Base-by-base conservation (phyloP, 2,329 filamentous ascomycete species). In the Fusarium heterosporum region DNA sequence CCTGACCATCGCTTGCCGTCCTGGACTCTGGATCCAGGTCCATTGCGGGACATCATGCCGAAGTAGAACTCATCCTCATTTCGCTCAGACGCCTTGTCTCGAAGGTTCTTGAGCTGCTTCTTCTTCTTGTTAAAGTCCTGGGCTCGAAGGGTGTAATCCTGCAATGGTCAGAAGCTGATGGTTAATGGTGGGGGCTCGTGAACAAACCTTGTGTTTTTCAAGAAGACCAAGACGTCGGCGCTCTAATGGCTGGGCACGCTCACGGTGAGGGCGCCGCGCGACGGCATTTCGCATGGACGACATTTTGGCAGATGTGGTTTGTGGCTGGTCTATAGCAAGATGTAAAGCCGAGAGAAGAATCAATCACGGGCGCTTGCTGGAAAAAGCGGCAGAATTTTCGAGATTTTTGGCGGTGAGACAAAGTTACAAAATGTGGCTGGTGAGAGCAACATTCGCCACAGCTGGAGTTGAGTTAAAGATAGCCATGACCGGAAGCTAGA, bases 161-260 rank as follows among this genome's bases (percentile, higher is more conserved):
- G 19, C 13, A 16, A 54, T 29, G 22, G 58, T 71, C n/a, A 63
- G 55, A 63, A 49, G 59, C 42, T 53, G 56, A 17, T 45, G 8
- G 3, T 16, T 16, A 47, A 29, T 45, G 25, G 64, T 46, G 59
- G 55, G 55, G 46, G 43, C 40, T 41, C 11, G 14, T 32, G 6
- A 28, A 66, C 75, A 40, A 75, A 90, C 90, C 83, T 97, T 97
- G 85, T 96, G 92, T 82, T 99, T 98, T 79, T 98, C 96, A 64
- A 98, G 89, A 22, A 98, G 87, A 68, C 96, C 96, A 80, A 93
- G 93, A 82, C 93, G 93, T 69, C 90, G 83, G 52, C 96, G 92
- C 76, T 94, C 92, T 66, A 88, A 80, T 39, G 94, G 92, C 78
- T 98, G 96, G 34, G 92, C 92, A 73, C 96, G 90, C 84, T 98